Conservation (phyloP, 1,139 yeast species). For the Kodamaea fungicola region DNA sequence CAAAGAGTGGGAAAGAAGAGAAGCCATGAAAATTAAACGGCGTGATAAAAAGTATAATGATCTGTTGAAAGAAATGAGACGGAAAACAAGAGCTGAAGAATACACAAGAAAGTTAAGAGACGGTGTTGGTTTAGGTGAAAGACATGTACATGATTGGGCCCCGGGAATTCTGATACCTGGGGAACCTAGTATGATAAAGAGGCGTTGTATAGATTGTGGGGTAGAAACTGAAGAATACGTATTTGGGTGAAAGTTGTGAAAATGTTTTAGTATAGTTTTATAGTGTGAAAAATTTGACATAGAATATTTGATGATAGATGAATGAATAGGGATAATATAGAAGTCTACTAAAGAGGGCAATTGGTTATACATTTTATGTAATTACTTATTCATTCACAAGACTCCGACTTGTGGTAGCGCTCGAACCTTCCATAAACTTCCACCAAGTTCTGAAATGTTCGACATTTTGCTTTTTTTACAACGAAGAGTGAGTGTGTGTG, state of each 20-base stretch:
- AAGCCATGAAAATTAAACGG: constrained; percentile 63
- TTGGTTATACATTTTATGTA: too few species aligned
- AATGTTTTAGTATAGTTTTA: too few species aligned
- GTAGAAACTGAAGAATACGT: constrained; percentile 71
- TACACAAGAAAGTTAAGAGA: constrained; percentile 67
- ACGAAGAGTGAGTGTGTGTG: background rate
- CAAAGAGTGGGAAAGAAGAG: constrained; percentile 87
- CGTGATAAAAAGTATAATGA: constrained; percentile 76
- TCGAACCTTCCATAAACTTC: constrained; percentile 8
- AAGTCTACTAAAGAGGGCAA: too few species aligned
- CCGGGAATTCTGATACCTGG: constrained; percentile 43
- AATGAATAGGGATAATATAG: too few species aligned
- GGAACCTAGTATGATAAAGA: constrained; percentile 41
- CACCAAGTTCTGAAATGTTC: constrained; percentile 13
- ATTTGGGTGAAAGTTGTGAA: constrained; percentile 1
- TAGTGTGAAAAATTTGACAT: too few species aligned
- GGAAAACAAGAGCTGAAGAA: constrained; percentile 90
- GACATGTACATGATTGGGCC: constrained; percentile 81
- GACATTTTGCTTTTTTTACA: constrained; percentile 7
- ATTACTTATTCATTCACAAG: too few species aligned
- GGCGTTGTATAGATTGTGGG: constrained; percentile 81
- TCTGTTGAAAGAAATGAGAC: constrained; percentile 79
- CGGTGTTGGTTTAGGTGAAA: constrained; percentile 46
- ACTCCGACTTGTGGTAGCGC: background rate
- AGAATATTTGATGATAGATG: too few species aligned